Evolutionary conservation across 495 filamentous ascomycete genomes (phyloP).

Genomic region (Xylaria acuta): DNA sequence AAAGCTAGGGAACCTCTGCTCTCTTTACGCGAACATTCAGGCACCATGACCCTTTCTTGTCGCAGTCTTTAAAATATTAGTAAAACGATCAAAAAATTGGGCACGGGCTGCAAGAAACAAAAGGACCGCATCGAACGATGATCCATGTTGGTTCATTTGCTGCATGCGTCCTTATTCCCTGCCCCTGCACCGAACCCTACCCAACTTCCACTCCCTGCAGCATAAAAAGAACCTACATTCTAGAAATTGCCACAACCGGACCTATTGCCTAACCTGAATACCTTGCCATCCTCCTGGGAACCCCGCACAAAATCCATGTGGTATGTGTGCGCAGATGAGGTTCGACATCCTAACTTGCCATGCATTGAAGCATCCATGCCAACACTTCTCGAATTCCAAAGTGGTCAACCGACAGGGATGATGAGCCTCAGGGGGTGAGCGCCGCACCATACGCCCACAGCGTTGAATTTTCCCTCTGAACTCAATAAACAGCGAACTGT

Average conservation of each 20-base stretch:
- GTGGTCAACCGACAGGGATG: not conserved
- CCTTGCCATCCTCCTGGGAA: constrained; percentile 10
- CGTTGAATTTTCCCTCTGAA: not conserved
- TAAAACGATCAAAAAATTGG: not conserved
- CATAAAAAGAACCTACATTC: not conserved
- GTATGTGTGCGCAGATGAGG: not conserved
- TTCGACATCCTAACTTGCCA: not conserved
- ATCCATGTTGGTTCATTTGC: not conserved
- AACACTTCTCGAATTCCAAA: constrained; percentile 11
- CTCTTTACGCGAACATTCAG: constrained; percentile 3
- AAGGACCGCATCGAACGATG: not conserved
- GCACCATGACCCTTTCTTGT: not conserved
- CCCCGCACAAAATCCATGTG: not conserved
- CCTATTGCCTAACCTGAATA: constrained; percentile 4
- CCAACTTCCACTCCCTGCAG: not conserved
- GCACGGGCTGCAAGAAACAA: not conserved
- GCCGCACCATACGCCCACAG: not conserved
- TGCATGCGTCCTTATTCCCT: constrained; percentile 12
- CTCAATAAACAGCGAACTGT: not conserved
- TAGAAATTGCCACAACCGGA: constrained; percentile 4
- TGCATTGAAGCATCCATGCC: constrained; percentile 8
- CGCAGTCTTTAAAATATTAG: not conserved
- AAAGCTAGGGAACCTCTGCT: not conserved
- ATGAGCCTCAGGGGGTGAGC: not conserved
- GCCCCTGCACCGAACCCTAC: not conserved